Conservation (phyloP, 2,329 filamentous ascomycete species). For the Cladosporium sp. region DNA sequence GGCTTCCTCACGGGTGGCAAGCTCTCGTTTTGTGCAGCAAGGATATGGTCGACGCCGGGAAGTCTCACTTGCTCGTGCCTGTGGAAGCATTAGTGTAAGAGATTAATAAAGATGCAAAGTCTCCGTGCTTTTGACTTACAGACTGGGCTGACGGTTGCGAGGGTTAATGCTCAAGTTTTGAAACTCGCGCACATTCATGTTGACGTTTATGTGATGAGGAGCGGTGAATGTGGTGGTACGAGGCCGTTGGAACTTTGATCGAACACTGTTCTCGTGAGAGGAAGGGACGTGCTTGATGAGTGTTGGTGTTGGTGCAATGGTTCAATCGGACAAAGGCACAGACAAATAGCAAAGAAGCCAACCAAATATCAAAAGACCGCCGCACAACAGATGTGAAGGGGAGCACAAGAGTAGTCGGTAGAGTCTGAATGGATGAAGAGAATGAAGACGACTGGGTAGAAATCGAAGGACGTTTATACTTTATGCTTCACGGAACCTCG, state of each 20-base stretch:
- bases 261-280: not conserved
- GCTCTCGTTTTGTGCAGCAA: not conserved
- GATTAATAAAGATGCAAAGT: not conserved
- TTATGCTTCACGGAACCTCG: conserved; percentile 14
- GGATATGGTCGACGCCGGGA: not conserved
- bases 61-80: not conserved
- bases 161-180: not conserved
- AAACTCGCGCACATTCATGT: not conserved
- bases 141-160: not conserved
- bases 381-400: conserved; percentile 15
- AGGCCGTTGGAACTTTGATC: not conserved
- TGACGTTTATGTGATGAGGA: not conserved
- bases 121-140: not conserved
- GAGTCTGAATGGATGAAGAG: conserved; percentile 10
- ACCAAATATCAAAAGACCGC: conserved; percentile 11
- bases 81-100: not conserved
- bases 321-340: conserved; percentile 3
- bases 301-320: conserved; percentile 3
- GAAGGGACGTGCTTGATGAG: conserved; percentile 1
- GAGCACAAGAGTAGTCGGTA: conserved; percentile 15
- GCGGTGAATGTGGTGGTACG: not conserved
- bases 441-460: conserved; percentile 18
- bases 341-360: conserved; percentile 11
- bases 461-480: not conserved
- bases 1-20: not conserved